Evolutionary conservation across 805 yeast species (phyloP).

Genomic region (Myxozyma kluyveri): DNA sequence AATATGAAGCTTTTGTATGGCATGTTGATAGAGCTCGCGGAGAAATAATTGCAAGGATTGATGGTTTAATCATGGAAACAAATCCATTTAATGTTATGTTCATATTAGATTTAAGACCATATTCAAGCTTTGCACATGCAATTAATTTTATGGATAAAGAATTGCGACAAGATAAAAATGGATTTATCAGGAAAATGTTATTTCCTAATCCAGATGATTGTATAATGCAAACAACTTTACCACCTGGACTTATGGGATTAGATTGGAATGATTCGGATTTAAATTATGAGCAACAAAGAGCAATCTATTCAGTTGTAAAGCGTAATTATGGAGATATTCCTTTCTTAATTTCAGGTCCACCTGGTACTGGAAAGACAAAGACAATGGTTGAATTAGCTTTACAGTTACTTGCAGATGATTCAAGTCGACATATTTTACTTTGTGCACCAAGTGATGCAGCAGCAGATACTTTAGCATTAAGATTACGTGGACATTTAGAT

Average conservation of each 20-base stretch:
- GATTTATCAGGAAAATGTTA: constrained; percentile 19
- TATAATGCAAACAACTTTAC: constrained; percentile 6
- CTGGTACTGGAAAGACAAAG: constrained; percentile 29
- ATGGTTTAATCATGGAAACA: constrained; percentile 16
- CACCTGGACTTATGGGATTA: constrained; percentile 11
- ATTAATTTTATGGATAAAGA: neutral
- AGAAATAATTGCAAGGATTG: constrained; percentile 18
- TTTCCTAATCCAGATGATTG: constrained; percentile 23
- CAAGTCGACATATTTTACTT: constrained; percentile 12
- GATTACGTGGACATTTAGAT: constrained; percentile 14
- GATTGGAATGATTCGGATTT: constrained; percentile 22
- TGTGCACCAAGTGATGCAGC: constrained; percentile 30
- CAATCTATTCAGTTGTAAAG: constrained; percentile 18
- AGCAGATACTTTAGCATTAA: constrained; percentile 26
- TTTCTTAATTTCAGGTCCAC: constrained; percentile 26
- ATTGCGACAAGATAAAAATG: neutral
- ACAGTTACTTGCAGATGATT: constrained; percentile 10
- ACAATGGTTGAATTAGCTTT: constrained; percentile 27
- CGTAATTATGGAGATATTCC: constrained; percentile 24
- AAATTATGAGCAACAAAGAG: constrained; percentile 25
- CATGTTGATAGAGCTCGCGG: constrained; percentile 18
- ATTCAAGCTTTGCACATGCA: constrained; percentile 5
- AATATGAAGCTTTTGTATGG: constrained; percentile 21
- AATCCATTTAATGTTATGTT: constrained; percentile 21
- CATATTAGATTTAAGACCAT: constrained; percentile 2